phyloP scores from a whole-genome alignment of 2,329 filamentous ascomycete genomes.

The Mariannaea sp. region DNA sequence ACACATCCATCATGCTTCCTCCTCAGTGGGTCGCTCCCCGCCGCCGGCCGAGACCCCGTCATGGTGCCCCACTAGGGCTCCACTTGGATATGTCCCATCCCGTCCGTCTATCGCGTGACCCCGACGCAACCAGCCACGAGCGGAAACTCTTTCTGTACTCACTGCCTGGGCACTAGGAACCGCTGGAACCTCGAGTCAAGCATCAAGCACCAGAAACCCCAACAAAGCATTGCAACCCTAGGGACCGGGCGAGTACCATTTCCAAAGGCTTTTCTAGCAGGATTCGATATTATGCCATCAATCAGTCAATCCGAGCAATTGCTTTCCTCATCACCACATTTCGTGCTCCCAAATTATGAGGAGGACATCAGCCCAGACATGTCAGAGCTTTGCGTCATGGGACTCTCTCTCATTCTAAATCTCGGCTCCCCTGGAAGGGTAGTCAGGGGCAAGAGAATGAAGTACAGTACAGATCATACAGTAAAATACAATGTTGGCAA shows the following conservation, averaged over 20 bases:
- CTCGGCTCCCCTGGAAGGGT: conserved; percentile 20
- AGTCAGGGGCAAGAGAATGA: conserved; percentile 7
- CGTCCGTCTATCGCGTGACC: conserved; percentile 41
- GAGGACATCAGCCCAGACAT: conserved; percentile 10
- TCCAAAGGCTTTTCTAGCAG: neutral
- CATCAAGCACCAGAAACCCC: neutral
- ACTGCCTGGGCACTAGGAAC: neutral
- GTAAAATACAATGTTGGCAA: no score
- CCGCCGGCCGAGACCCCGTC: no score
- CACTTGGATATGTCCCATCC: conserved; percentile 30
- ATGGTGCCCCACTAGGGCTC: conserved; percentile 10
- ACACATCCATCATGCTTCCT: neutral
- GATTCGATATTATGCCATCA: conserved; percentile 12
- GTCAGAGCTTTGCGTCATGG: conserved; percentile 18
- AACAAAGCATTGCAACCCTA: neutral
- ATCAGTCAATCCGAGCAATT: conserved; percentile 6
- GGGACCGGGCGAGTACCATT: neutral
- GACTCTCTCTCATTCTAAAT: conserved; percentile 27
- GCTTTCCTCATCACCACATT: conserved; percentile 15
- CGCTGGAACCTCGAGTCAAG: neutral
- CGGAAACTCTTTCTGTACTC: conserved; percentile 25
- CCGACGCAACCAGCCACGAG: conserved; percentile 39
- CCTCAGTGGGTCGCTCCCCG: no score
- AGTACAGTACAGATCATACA: no score
- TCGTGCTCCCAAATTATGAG: no score